Conservation (phyloP, 129 eudicot genomes). For the Pittosporum tobira region DNA sequence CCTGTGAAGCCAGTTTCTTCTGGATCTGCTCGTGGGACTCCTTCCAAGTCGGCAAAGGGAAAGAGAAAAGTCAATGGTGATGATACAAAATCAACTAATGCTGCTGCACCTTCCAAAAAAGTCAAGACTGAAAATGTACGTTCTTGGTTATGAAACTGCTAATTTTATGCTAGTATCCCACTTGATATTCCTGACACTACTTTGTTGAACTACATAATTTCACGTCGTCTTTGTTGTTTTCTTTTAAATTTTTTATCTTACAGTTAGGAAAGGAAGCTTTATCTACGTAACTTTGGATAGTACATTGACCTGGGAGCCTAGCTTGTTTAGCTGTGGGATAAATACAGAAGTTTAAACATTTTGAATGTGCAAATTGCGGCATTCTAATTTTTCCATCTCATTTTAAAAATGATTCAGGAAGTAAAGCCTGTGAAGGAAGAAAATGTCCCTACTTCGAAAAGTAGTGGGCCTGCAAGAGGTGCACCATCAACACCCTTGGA, state of each 20-base stretch:
- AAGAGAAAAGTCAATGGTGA: constrained; percentile 67
- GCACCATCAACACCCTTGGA: constrained; percentile 31
- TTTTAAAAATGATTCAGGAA: constrained; percentile 60
- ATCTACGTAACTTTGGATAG: background rate
- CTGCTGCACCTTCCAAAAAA: constrained; percentile 57
- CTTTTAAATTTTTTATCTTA: no score
- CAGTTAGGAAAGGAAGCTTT: background rate
- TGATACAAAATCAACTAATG: constrained; percentile 41
- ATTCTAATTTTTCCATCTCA: background rate
- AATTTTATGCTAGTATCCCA: background rate
- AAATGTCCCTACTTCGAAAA: constrained; percentile 31
- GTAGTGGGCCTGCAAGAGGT: constrained; percentile 28
- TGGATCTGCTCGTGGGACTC: constrained; percentile 53
- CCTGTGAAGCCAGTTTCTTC: constrained; percentile 44
- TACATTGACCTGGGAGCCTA: background rate
- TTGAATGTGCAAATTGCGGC: background rate
- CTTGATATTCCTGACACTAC: background rate
- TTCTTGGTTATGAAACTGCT: background rate
- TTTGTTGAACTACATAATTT: no score
- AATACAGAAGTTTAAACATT: background rate
- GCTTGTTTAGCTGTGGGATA: background rate
- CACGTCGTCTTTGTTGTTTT: no score
- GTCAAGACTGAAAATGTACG: constrained; percentile 71
- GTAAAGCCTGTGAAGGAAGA: constrained; percentile 60
- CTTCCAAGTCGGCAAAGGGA: constrained; percentile 68